phyloP scores from a whole-genome alignment of 257 asterid species.

The Solanum virginianum region DNA sequence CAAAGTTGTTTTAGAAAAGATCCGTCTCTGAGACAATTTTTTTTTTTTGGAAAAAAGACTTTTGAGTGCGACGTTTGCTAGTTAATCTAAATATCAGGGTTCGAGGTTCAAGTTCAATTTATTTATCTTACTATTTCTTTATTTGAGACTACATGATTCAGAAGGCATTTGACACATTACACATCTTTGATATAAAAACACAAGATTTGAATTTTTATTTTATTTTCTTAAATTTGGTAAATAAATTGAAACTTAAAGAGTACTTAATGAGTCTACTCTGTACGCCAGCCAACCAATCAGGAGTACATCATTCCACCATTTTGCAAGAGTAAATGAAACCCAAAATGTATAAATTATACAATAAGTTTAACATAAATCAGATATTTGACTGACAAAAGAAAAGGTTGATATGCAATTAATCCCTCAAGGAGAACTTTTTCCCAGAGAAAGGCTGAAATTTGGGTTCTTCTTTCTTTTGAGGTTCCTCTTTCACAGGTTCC shows the following conservation, averaged over 20 bases:
- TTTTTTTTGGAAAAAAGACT: neutral
- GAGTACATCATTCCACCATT: neutral
- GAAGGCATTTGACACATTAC: neutral
- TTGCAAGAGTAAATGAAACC: neutral
- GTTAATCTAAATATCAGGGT: no score
- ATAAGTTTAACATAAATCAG: neutral
- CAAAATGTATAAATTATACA: neutral
- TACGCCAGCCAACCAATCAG: neutral
- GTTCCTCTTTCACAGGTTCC: constrained; percentile 59
- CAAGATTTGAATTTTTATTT: neutral
- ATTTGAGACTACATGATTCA: neutral
- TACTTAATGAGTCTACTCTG: neutral
- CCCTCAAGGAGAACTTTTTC: constrained; percentile 63
- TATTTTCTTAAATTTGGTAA: neutral
- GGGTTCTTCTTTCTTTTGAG: constrained; percentile 66
- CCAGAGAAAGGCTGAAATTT: constrained; percentile 65
- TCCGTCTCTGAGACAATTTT: no score
- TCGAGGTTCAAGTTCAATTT: neutral
- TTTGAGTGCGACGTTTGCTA: neutral
- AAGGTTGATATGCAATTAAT: constrained; percentile 13
- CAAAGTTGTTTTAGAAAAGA: neutral
- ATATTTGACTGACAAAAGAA: neutral
- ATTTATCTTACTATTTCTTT: neutral
- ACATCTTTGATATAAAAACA: neutral
- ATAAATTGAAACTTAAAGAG: neutral